Conservation (phyloP, 1,139 yeast genomes). For the Hyphopichia burtonii region DNA sequence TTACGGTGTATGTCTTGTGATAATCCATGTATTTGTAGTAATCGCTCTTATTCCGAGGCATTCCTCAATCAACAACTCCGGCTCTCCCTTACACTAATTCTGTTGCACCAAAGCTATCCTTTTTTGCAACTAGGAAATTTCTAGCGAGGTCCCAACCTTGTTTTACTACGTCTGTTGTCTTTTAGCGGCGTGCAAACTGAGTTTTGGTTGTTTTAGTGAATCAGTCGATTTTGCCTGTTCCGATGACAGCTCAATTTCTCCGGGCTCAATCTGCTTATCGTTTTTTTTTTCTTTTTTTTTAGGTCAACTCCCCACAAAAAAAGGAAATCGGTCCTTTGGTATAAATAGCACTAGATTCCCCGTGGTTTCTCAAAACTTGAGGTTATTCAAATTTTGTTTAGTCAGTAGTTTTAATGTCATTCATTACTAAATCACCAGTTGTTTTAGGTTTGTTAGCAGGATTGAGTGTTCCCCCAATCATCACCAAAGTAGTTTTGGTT, state of each 20-base stretch:
- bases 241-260: neutral
- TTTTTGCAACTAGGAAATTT: too few relatives aligned
- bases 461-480: slow-evolving; percentile 28
- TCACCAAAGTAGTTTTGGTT: slow-evolving; percentile 25
- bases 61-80: too few relatives aligned
- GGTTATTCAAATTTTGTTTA: neutral
- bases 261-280: neutral
- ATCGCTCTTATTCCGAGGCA: too few relatives aligned
- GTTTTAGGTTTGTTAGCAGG: slow-evolving; percentile 29
- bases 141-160: too few relatives aligned
- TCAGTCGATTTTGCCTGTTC: neutral
- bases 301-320: neutral
- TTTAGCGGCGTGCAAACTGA: too few relatives aligned
- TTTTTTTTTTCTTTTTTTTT: neutral
- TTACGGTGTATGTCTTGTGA: too few relatives aligned
- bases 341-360: slow-evolving; percentile 1
- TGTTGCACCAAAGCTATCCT: too few relatives aligned
- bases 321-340: neutral
- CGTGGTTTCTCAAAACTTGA: neutral
- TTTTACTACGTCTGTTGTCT: too few relatives aligned
- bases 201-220: neutral
- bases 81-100: too few relatives aligned
- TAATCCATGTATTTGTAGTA: too few relatives aligned
- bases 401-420: slow-evolving; percentile 6
- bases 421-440: slow-evolving; percentile 8